A percentile compares a stretch with the other conserved stretches of the same genome.
These are phyloP conservation scores for Colletotrichum liriopes DNA, from an alignment of 2,329 filamentous ascomycete genomes.

Conservation along the genomic window DNA sequence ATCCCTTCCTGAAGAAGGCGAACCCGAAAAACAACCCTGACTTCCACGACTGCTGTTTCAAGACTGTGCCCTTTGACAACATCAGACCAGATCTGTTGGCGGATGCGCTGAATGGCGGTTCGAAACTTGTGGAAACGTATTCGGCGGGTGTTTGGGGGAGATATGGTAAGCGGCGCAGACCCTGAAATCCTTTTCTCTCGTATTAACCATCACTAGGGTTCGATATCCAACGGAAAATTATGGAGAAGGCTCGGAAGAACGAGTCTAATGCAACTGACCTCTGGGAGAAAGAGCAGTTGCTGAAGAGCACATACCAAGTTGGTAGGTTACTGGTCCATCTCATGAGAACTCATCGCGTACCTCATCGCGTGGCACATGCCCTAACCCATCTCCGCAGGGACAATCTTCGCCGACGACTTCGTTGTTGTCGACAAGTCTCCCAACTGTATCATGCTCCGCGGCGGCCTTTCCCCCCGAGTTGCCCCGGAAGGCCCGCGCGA, in stretches of 20 bases:
- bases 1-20: slow-evolving; percentile 22
- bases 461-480: slow-evolving; percentile 27
- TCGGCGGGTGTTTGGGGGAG: slow-evolving; percentile 39
- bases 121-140: slow-evolving; percentile 37
- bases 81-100: slow-evolving; percentile 36
- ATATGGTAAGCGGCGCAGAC: slow-evolving; percentile 29
- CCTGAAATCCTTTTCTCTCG: neutral
- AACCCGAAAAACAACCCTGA: slow-evolving; percentile 23
- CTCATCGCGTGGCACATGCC: neutral
- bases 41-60: slow-evolving; percentile 33
- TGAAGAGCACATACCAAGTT: slow-evolving; percentile 13
- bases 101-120: slow-evolving; percentile 31
- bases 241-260: slow-evolving; percentile 26
- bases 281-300: slow-evolving; percentile 24
- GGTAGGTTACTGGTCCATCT: slow-evolving; percentile 1
- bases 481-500: slow-evolving; percentile 11
- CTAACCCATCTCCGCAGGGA: slow-evolving; percentile 1
- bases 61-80: slow-evolving; percentile 15
- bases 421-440: slow-evolving; percentile 36
- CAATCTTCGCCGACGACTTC: slow-evolving; percentile 41
- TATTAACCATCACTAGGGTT: neutral
- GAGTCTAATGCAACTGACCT: slow-evolving; percentile 23
- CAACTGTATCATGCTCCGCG: slow-evolving; percentile 22
- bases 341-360: neutral
- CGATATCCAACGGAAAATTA: slow-evolving; percentile 21